A percentile compares a stretch with the other conserved stretches of the same genome.
Evolutionary conservation across 768 basidiomycete genomes (phyloP).

Genomic region (Calocybe cyanea): DNA sequence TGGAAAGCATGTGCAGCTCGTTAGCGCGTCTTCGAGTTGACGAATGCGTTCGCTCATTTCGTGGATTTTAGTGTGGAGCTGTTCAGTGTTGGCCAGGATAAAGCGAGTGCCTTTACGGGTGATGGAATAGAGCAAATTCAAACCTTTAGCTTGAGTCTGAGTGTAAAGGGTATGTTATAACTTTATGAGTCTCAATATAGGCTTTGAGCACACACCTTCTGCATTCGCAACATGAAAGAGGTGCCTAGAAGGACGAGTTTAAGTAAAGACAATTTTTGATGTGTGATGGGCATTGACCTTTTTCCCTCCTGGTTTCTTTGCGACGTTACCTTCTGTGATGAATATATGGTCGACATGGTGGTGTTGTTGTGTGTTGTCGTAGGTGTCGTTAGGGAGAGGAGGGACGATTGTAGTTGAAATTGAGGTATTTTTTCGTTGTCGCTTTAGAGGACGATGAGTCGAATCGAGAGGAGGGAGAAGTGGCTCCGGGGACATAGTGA

Average conservation of each 20-base stretch:
- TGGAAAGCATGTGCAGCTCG: slow-evolving; percentile 20
- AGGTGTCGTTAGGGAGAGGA: slow-evolving; percentile 21
- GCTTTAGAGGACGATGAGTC: slow-evolving; percentile 39
- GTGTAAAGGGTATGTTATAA: no score
- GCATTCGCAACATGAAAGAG: slow-evolving; percentile 63
- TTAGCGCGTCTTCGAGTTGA: slow-evolving; percentile 54
- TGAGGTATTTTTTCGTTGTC: slow-evolving; percentile 34
- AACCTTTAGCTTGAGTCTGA: slow-evolving; percentile 56
- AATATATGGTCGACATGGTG: slow-evolving; percentile 42
- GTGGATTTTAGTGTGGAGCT: slow-evolving; percentile 59
- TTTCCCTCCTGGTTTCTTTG: slow-evolving; percentile 45
- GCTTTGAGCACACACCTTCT: slow-evolving; percentile 47
- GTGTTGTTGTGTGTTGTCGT: slow-evolving; percentile 20
- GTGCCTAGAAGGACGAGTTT: slow-evolving; percentile 30
- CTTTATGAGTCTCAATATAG: neutral
- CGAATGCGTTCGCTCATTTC: slow-evolving; percentile 67
- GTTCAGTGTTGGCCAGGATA: slow-evolving; percentile 65
- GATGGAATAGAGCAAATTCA: slow-evolving; percentile 4
- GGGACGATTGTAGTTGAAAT: no score
- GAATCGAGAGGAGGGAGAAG: slow-evolving; percentile 6
- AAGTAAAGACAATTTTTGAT: neutral
- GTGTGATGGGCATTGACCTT: slow-evolving; percentile 29
- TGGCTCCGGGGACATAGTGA: slow-evolving; percentile 13
- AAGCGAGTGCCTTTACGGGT: slow-evolving; percentile 56
- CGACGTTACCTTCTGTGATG: slow-evolving; percentile 42